A percentile compares a stretch with the other conserved stretches of the same genome.
Evolutionary conservation across 139 green algal genomes (phyloP).

Genomic region (Closterium sp.): DNA sequence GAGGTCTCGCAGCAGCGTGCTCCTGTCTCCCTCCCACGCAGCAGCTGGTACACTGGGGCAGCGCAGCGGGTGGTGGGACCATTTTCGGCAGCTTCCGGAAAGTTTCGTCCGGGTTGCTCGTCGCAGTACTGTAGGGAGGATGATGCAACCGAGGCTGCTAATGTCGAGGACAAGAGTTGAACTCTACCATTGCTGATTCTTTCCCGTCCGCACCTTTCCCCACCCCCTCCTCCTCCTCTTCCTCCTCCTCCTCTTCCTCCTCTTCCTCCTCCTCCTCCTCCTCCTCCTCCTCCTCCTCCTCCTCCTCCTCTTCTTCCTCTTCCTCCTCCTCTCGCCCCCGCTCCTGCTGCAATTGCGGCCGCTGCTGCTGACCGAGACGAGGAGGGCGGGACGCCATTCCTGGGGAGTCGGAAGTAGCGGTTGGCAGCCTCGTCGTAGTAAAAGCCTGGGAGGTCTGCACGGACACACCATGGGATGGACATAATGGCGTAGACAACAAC

Average conservation of each 20-base stretch:
- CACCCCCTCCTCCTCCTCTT: too few relatives aligned
- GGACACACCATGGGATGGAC: too few relatives aligned
- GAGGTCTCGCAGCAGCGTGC: not conserved
- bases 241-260: too few relatives aligned
- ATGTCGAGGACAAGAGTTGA: not conserved
- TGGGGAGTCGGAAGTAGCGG: not conserved
- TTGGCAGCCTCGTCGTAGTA: not conserved
- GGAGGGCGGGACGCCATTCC: not conserved
- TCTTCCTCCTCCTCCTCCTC: not conserved
- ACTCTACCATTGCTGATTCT: not conserved
- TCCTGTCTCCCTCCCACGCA: not conserved
- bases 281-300: not conserved
- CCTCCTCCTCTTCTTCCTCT: too few relatives aligned
- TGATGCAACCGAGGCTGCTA: too few relatives aligned
- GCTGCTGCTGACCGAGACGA: not conserved
- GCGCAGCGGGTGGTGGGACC: too few relatives aligned
- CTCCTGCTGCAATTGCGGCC: not conserved
- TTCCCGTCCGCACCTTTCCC: not conserved
- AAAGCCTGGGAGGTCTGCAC: not conserved
- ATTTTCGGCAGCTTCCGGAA: too few relatives aligned
- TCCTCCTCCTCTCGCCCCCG: too few relatives aligned
- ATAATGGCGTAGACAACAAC: too few relatives aligned
- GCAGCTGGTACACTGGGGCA: not conserved
- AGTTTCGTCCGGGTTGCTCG: too few relatives aligned
- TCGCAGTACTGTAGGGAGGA: too few relatives aligned